Base-by-base conservation (phyloP, 208 protist genomes). In the Leishmania martiniquensis region DNA sequence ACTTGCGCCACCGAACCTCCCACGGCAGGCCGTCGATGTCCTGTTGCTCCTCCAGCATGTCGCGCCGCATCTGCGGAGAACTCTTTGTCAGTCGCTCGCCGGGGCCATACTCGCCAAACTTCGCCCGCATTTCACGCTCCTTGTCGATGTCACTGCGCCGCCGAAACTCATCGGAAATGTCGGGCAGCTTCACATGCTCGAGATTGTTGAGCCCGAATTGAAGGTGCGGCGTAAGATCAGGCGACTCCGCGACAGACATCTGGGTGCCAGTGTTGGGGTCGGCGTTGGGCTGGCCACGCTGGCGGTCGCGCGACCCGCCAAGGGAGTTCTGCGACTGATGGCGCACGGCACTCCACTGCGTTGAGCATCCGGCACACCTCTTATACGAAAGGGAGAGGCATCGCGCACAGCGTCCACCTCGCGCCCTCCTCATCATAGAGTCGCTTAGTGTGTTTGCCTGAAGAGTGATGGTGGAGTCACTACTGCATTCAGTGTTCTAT, bases 21-120 rank as follows among this genome's bases (percentile, higher is more conserved):
- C 94, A 97, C 67, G 94, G 94, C 63, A 97, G 85, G 52, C 94
- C 92, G 74, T 97, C 94, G 13, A 97, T 85, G 72, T 97, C 94
- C 68, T 97, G 94, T 78, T 96, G 92, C 81, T 93, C 89, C 76
- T 94, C 77, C 65, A 97, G 78, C 94, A 97, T 97, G 62, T 95
- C 91, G 62, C 85, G 87, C 20, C 92, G 85, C 71, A 75, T 82
- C 79, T 96, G 90, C 60, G 87, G 89, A 10, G 91, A 91, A 78
- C 77, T 95, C 66, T 94, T 92, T 29, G 84, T 91, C 59, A 91
- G 76, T 29, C 85, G 84, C 89, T 97, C 94, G 59, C 94, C 94
- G 17, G 94, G 94, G 47, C 94, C 94, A 72, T 91, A 71, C 57
- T 88, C 80, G 44, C 94, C 94, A 78, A 95, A 96, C 17, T 81